Conservation (phyloP, 495 filamentous ascomycete species). For the Daldinia vernicosa region DNA sequence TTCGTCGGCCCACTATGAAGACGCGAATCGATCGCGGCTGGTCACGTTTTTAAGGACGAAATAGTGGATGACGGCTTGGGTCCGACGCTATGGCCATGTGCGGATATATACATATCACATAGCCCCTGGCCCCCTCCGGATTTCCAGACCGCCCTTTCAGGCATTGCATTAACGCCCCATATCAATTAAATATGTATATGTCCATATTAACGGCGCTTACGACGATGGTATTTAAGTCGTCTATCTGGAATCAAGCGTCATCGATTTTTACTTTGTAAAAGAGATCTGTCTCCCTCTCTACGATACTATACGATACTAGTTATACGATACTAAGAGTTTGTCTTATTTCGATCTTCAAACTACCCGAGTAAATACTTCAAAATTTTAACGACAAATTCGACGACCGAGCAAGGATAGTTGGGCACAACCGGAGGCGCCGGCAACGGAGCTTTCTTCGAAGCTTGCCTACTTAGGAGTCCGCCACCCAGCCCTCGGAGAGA, state of each 20-base stretch:
- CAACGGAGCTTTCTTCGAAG: background rate
- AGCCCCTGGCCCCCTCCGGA: conserved; percentile 6
- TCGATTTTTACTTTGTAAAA: background rate
- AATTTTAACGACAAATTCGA: background rate
- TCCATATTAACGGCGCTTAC: conserved; percentile 17
- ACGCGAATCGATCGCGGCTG: conserved; percentile 6
- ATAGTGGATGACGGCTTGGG: conserved; percentile 17
- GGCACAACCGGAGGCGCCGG: background rate
- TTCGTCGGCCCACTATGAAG: conserved; percentile 4
- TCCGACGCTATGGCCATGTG: conserved; percentile 16
- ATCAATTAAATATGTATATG: background rate
- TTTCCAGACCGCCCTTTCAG: conserved; percentile 26
- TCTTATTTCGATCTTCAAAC: background rate
- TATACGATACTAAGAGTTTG: background rate
- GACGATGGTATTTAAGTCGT: conserved; percentile 17
- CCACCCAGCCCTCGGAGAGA: conserved; percentile 4
- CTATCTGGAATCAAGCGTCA: background rate
- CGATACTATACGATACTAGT: too few species aligned
- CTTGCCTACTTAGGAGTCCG: conserved; percentile 2
- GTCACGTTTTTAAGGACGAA: conserved; percentile 35
- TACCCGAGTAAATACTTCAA: background rate
- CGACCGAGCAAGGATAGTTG: background rate
- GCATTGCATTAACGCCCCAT: conserved; percentile 11
- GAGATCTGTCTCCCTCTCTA: background rate
- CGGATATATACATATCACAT: conserved; percentile 1